phyloP scores from a whole-genome alignment of 176 grass and related monocot genomes.

The Calamus simplicifolius region DNA sequence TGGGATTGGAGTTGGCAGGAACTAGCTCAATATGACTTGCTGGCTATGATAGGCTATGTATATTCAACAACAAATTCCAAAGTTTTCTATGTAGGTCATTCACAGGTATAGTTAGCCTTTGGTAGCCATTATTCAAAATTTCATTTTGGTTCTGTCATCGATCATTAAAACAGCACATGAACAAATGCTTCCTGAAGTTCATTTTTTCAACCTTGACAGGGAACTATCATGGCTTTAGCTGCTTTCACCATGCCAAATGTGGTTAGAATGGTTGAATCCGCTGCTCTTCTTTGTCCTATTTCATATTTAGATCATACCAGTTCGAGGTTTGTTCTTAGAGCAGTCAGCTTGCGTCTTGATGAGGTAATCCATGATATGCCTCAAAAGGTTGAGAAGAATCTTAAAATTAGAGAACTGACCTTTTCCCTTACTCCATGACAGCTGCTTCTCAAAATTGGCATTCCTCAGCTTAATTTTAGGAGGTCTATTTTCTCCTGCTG shows the following conservation, averaged over 20 bases:
- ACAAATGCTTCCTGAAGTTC: background rate
- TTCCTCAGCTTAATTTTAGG: conserved; percentile 84
- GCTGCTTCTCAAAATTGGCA: conserved; percentile 79
- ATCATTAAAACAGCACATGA: too few relatives aligned
- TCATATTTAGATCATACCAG: conserved; percentile 82
- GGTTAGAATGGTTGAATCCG: conserved; percentile 62
- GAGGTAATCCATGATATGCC: conserved; percentile 44
- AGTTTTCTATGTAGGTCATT: conserved; percentile 76
- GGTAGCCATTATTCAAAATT: background rate
- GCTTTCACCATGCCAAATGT: conserved; percentile 77
- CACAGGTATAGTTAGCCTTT: conserved; percentile 47
- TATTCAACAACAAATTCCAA: conserved; percentile 50
- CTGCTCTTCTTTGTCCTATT: conserved; percentile 97
- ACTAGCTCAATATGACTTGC: conserved; percentile 73
- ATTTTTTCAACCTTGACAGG: conserved; percentile 34
- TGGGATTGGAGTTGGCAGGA: conserved; percentile 99
- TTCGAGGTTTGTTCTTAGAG: conserved; percentile 71
- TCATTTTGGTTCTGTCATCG: too few relatives aligned
- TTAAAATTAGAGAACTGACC: background rate
- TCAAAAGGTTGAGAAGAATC: background rate
- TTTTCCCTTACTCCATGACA: conserved; percentile 15
- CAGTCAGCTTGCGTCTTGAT: conserved; percentile 82
- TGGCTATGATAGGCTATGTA: conserved; percentile 75
- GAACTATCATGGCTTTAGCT: conserved; percentile 94
- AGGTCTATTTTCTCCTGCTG: conserved; percentile 43